Base-by-base conservation (phyloP, 2,329 filamentous ascomycete genomes). In the Cryphonectria japonica region DNA sequence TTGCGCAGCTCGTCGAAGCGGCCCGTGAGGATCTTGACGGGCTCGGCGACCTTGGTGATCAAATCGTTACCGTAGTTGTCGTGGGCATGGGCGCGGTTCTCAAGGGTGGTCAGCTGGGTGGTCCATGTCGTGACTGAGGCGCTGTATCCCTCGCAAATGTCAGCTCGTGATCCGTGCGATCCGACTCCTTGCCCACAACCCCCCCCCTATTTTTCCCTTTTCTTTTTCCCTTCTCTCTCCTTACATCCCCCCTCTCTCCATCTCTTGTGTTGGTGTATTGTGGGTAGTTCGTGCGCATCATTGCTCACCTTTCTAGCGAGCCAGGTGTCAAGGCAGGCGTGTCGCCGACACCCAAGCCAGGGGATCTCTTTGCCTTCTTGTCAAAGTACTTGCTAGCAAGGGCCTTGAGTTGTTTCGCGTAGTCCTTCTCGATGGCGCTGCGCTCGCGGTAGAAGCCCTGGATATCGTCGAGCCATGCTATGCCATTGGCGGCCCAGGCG, bases 111-210 rank as follows among this genome's bases (percentile, higher is more conserved):
- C 68, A 99, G 88, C 81, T 98, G 96, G 4, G 95, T 96, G 16
- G 93, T 92, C 96, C 96, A 99, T 68, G 95, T 99, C 37, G 95
- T 98, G 79, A 99, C 88, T 32, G 95, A 98, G 68, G 96, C 96
- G 79, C 95, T 93, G 76, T 46, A 70, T 22, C 8, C 69, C 46
- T 43, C 67, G 69, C 74, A 65, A 68, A 59, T 43, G 68, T 69
- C 68, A 71, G 67, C 72, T 64, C 59, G 32, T 69, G 69, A 60
- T 73, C 69, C 69, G 63, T 67, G 69, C 67, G 34, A 37, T 39
- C 43, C 62, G 43, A 19, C 39, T 29, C 61, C 46, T 50, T n/a
- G 46, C 41, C 11, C 41, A 43, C 5, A 6, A 39, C 34, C 19
- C n/a, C 37, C n/a, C 13, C 41, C 61, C 61, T n/a, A 13, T 11